phyloP scores from a whole-genome alignment of 1,284 basidiomycete genomes.

The Sanguinoderma infundibulare region DNA sequence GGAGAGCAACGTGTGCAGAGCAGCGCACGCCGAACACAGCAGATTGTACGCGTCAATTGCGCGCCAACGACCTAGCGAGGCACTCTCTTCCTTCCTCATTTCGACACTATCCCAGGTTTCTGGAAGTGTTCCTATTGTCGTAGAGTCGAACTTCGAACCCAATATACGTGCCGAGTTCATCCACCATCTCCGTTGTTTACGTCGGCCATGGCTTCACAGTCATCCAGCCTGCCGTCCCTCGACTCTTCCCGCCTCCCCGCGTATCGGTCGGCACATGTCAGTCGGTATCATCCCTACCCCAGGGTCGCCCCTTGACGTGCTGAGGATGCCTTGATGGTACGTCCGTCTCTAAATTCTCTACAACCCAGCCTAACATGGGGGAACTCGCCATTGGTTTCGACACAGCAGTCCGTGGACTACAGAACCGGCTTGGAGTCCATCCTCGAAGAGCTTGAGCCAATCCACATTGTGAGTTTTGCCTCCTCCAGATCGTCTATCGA shows the following conservation, averaged over 20 bases:
- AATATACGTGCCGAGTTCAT: neutral
- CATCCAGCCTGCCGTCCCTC: neutral
- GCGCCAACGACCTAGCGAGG: too few species aligned
- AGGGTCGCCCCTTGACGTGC: conserved; percentile 11
- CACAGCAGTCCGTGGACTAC: neutral
- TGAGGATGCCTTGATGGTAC: conserved; percentile 26
- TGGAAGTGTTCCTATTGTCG: neutral
- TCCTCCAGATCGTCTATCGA: neutral
- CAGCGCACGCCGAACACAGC: too few species aligned
- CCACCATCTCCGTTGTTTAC: neutral
- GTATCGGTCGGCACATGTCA: conserved; percentile 20
- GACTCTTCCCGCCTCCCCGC: conserved; percentile 19
- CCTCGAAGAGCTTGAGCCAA: neutral
- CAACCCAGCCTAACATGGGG: neutral
- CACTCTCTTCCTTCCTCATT: neutral
- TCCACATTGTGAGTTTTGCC: neutral
- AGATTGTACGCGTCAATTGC: too few species aligned
- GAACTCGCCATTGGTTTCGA: neutral
- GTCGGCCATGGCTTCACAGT: conserved; percentile 2
- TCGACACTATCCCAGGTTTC: neutral
- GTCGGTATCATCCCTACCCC: conserved; percentile 26
- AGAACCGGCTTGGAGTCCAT: neutral
- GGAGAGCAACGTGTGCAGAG: conserved; percentile 6
- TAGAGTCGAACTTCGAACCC: neutral
- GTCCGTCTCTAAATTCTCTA: conserved; percentile 7